Evolutionary conservation across 1,284 basidiomycete genomes (phyloP).

Genomic region (Irpex sp.): DNA sequence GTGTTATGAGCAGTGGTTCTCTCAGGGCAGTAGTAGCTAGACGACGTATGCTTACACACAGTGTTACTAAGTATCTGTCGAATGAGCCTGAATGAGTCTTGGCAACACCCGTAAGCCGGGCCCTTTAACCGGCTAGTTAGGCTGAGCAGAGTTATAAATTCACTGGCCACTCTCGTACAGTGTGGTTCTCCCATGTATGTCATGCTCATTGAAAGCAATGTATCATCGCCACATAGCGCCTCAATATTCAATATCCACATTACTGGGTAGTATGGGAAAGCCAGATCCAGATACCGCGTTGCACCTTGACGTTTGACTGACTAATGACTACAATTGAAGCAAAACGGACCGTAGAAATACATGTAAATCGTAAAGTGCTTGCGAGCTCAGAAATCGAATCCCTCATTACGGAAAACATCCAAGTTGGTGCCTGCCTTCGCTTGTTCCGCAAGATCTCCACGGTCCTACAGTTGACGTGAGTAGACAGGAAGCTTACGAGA

Average conservation of each 20-base stretch:
- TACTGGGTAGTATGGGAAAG: too few relatives aligned
- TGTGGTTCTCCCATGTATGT: neutral
- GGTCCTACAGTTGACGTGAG: constrained; percentile 38
- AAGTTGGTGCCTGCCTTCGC: constrained; percentile 56
- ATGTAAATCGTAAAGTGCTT: neutral
- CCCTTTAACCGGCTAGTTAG: neutral
- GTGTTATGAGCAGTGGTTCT: neutral
- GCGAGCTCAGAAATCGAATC: constrained; percentile 75
- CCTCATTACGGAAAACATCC: constrained; percentile 70
- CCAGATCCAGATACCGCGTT: neutral
- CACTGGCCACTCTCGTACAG: neutral
- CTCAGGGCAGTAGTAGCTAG: neutral
- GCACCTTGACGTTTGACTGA: neutral
- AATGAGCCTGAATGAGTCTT: neutral
- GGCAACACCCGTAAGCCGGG: neutral
- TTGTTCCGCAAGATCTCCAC: constrained; percentile 58
- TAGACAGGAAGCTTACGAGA: too few relatives aligned
- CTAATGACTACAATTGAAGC: neutral
- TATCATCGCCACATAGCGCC: neutral
- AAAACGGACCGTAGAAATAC: neutral
- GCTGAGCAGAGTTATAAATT: neutral
- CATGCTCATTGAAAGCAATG: neutral
- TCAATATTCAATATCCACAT: neutral
- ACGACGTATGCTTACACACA: neutral
- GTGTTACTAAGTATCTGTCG: neutral